A percentile compares a stretch with the other conserved stretches of the same genome.
phyloP scores from a whole-genome alignment of 2,329 filamentous ascomycete genomes.

The Penicillium frequentans region DNA sequence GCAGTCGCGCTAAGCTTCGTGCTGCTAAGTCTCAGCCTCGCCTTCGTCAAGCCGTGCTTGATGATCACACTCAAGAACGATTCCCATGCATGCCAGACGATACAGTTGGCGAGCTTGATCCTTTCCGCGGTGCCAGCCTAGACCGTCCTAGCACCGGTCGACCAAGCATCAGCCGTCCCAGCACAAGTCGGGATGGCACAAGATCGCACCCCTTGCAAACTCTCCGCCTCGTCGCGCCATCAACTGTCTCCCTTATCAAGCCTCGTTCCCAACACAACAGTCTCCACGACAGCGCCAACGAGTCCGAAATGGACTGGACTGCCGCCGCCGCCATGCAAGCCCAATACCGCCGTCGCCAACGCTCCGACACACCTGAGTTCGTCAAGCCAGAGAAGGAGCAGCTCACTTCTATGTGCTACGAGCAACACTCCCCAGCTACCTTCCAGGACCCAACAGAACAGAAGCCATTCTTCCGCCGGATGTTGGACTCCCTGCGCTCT shows the following conservation, averaged over 20 bases:
- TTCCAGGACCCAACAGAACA: slow-evolving; percentile 18
- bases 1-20: slow-evolving; percentile 40
- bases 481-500: slow-evolving; percentile 22
- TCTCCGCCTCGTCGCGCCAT: slow-evolving; percentile 37
- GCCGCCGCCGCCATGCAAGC: slow-evolving; percentile 39
- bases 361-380: slow-evolving; percentile 28
- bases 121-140: slow-evolving; percentile 14
- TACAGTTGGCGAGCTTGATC: slow-evolving; percentile 10
- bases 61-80: slow-evolving; percentile 25
- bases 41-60: slow-evolving; percentile 27
- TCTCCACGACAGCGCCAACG: slow-evolving; percentile 3
- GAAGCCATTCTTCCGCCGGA: slow-evolving; percentile 18
- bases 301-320: slow-evolving; percentile 34
- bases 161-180: slow-evolving; percentile 19
- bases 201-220: slow-evolving; percentile 29
- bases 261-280: slow-evolving; percentile 26
- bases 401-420: slow-evolving; percentile 32
- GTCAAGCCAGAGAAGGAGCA: slow-evolving; percentile 28
- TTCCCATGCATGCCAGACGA: slow-evolving; percentile 33
- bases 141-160: slow-evolving; percentile 17
- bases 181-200: slow-evolving; percentile 26
- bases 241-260: slow-evolving; percentile 33
- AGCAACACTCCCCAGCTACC: slow-evolving; percentile 27
- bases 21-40: slow-evolving; percentile 39
- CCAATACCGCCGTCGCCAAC: slow-evolving; percentile 33